A percentile compares a stretch with the other conserved stretches of the same genome.
Evolutionary conservation across 768 basidiomycete genomes (phyloP).

Genomic region (Pleurotus pulmonarius): DNA sequence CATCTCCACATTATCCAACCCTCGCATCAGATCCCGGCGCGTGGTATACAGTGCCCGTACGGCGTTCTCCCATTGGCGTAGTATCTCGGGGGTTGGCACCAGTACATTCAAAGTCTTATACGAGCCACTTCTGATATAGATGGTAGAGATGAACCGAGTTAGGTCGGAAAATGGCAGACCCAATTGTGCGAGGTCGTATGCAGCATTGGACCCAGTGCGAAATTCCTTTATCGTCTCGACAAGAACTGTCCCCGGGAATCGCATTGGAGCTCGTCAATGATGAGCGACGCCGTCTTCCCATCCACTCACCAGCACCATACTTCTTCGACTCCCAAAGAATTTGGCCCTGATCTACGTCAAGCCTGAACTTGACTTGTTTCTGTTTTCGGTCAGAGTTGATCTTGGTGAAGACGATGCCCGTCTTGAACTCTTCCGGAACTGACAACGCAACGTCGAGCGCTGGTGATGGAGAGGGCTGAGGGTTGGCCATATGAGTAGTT

Average conservation of each 20-base stretch:
- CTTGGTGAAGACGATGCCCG: background rate
- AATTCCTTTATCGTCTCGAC: conserved; percentile 90
- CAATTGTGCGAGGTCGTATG: conserved; percentile 74
- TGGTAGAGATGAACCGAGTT: conserved; percentile 82
- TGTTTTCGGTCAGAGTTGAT: conserved; percentile 59
- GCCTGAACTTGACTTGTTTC: conserved; percentile 63
- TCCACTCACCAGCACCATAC: conserved; percentile 57
- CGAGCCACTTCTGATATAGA: conserved; percentile 72
- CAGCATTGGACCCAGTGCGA: conserved; percentile 70
- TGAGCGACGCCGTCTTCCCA: conserved; percentile 29
- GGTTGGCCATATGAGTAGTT: background rate
- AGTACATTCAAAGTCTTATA: conserved; percentile 89
- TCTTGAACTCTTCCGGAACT: background rate
- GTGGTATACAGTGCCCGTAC: background rate
- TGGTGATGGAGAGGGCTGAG: background rate
- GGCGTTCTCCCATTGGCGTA: conserved; percentile 58
- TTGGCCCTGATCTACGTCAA: conserved; percentile 80
- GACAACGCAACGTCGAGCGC: background rate
- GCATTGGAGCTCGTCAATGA: conserved; percentile 14
- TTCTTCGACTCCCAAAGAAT: conserved; percentile 78
- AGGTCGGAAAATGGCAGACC: conserved; percentile 64
- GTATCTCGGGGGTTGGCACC: conserved; percentile 53
- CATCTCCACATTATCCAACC: conserved; percentile 5
- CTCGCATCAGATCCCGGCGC: conserved; percentile 1
- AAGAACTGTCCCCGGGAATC: conserved; percentile 49